A percentile compares a stretch with the other conserved stretches of the same genome.
Conservation (phyloP, 2,329 filamentous ascomycete genomes). For the Microsporum audouinii region DNA sequence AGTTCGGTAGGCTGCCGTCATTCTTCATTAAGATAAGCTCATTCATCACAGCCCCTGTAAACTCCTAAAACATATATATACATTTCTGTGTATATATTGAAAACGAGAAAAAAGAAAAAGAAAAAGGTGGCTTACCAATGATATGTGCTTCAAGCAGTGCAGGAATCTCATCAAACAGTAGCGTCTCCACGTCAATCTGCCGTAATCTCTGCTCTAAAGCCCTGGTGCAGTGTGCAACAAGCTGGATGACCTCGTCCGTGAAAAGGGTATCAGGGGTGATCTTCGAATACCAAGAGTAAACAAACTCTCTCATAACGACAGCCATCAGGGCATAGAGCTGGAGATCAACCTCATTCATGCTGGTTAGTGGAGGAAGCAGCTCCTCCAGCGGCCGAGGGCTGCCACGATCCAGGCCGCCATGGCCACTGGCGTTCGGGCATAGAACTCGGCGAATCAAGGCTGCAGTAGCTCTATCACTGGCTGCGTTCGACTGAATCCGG, state of each 20-base stretch:
- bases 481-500: constrained; percentile 35
- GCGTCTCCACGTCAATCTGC: constrained; percentile 66
- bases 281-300: constrained; percentile 84
- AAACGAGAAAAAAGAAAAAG: neutral
- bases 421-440: constrained; percentile 50
- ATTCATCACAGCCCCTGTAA: neutral
- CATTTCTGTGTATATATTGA: neutral
- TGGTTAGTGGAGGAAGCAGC: constrained; percentile 79
- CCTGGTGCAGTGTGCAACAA: constrained; percentile 84
- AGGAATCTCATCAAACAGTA: constrained; percentile 80
- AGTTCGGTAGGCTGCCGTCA: constrained; percentile 55
- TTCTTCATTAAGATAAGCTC: constrained; percentile 2
- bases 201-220: constrained; percentile 77
- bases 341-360: constrained; percentile 83
- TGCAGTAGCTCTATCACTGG: constrained; percentile 67
- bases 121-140: constrained; percentile 31
- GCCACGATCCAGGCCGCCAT: constrained; percentile 42
- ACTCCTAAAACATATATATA: neutral
- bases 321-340: constrained; percentile 89
- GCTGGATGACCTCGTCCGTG: constrained; percentile 73
- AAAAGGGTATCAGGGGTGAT: constrained; percentile 87
- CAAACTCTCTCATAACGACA: constrained; percentile 78
- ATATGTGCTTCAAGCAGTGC: constrained; percentile 71
- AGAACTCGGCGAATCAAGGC: constrained; percentile 73
- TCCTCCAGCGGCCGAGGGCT: constrained; percentile 61